phyloP scores from a whole-genome alignment of 208 protist species.

The Leishmania tropica region DNA sequence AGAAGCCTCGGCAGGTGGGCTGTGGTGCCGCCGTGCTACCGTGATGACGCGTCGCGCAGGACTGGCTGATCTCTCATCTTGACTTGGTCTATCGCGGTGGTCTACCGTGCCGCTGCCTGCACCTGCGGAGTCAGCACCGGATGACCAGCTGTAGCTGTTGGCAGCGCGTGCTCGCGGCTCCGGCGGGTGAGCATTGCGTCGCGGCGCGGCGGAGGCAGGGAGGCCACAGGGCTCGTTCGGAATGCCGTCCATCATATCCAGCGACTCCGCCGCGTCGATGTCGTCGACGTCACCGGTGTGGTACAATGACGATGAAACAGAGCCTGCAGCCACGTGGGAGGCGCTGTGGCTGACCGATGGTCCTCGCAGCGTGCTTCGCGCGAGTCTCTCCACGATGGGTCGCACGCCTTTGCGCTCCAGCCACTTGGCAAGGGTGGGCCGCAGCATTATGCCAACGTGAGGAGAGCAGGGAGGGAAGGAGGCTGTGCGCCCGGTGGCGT shows the following conservation, averaged over 20 bases:
- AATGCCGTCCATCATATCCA: slow-evolving; percentile 21
- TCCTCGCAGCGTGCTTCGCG: background rate
- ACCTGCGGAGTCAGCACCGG: background rate
- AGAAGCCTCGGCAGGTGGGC: background rate
- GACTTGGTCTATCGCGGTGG: background rate
- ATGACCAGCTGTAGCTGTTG: background rate
- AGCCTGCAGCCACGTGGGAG: background rate
- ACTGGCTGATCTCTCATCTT: background rate
- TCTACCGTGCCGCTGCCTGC: background rate
- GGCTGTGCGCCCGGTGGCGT: background rate
- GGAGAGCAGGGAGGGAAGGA: too few species aligned
- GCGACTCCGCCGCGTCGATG: background rate
- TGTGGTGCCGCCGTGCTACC: slow-evolving; percentile 15
- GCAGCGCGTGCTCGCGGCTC: slow-evolving; percentile 7
- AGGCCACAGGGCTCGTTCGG: slow-evolving; percentile 5
- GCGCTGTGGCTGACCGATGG: background rate
- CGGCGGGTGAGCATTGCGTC: background rate
- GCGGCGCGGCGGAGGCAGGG: background rate
- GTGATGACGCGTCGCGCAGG: slow-evolving; percentile 26
- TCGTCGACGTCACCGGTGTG: slow-evolving; percentile 22
- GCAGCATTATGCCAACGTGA: slow-evolving; percentile 11
- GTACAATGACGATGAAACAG: slow-evolving; percentile 8
- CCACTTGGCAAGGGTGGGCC: slow-evolving; percentile 32
- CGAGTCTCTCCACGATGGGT: slow-evolving; percentile 36
- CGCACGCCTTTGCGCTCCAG: slow-evolving; percentile 30